Percentiles rank a stretch among this genome's conserved stretches.
Conservation (phyloP, 371 early-diverging fungal species). For the Paraphysoderma sedebokerense region DNA sequence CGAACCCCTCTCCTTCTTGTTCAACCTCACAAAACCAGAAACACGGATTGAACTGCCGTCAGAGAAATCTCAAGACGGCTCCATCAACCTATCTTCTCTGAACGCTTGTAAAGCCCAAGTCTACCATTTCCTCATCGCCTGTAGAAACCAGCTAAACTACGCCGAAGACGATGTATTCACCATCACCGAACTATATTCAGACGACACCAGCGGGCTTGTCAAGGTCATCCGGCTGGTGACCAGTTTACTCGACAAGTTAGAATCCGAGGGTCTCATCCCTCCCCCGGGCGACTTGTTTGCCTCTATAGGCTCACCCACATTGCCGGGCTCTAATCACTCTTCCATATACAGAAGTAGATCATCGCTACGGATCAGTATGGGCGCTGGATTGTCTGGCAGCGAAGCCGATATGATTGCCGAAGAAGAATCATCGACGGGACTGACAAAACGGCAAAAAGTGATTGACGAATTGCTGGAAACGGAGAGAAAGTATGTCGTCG, state of each 20-base stretch:
- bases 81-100: slow-evolving; percentile 31
- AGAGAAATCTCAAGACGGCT: background rate
- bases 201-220: slow-evolving; percentile 89
- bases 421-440: slow-evolving; percentile 6
- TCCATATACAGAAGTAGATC: background rate
- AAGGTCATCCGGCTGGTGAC: slow-evolving; percentile 67
- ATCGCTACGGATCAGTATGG: background rate
- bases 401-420: background rate
- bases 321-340: slow-evolving; percentile 46
- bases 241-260: slow-evolving; percentile 45
- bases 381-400: background rate
- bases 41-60: too few species aligned
- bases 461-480: slow-evolving; percentile 81
- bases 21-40: slow-evolving; percentile 54
- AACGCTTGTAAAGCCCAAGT: slow-evolving; percentile 70
- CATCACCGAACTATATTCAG: slow-evolving; percentile 71
- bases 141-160: slow-evolving; percentile 43
- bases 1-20: slow-evolving; percentile 60
- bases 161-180: slow-evolving; percentile 66
- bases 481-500: slow-evolving; percentile 82
- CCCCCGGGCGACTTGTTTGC: slow-evolving; percentile 7
- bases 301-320: slow-evolving; percentile 30
- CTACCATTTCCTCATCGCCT: slow-evolving; percentile 58
- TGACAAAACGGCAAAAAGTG: slow-evolving; percentile 56
- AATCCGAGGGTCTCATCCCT: slow-evolving; percentile 42